phyloP scores from a whole-genome alignment of 441 rosid species.

The Croton setiger region DNA sequence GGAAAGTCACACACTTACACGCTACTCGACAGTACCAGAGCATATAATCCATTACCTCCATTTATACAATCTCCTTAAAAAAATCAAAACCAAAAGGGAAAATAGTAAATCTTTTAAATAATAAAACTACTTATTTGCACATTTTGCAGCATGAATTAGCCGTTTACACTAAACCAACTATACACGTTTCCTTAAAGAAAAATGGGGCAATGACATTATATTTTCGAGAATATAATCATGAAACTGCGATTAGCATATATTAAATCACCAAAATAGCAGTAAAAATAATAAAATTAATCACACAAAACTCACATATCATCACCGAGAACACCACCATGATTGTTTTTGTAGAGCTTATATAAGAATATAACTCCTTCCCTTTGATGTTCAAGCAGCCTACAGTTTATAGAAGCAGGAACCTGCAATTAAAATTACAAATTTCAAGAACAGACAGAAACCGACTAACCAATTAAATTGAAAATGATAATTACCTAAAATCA shows the following conservation, averaged over 20 bases:
- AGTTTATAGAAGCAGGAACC: conserved; percentile 93
- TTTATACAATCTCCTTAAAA: too few relatives aligned
- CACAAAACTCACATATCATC: conserved; percentile 81
- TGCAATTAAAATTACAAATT: conserved; percentile 26
- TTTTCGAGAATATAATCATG: neutral
- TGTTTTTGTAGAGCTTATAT: conserved; percentile 58
- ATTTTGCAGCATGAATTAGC: neutral
- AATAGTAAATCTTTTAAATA: neutral
- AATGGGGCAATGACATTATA: neutral
- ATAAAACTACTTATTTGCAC: neutral
- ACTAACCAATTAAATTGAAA: neutral
- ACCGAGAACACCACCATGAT: conserved; percentile 94
- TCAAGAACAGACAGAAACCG: neutral
- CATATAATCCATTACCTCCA: too few relatives aligned
- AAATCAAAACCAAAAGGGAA: neutral
- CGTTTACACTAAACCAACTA: neutral
- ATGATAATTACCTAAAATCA: neutral
- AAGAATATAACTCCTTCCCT: conserved; percentile 79
- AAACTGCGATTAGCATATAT: neutral
- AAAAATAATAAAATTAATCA: neutral
- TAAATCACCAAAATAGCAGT: neutral
- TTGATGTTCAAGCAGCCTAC: conserved; percentile 90
- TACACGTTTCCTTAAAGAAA: neutral
- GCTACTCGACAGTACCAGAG: too few relatives aligned
- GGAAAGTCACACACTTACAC: neutral